Evolutionary conservation across 176 grass and related monocot genomes (phyloP).

Genomic region (Dendrocalamus sinicus): DNA sequence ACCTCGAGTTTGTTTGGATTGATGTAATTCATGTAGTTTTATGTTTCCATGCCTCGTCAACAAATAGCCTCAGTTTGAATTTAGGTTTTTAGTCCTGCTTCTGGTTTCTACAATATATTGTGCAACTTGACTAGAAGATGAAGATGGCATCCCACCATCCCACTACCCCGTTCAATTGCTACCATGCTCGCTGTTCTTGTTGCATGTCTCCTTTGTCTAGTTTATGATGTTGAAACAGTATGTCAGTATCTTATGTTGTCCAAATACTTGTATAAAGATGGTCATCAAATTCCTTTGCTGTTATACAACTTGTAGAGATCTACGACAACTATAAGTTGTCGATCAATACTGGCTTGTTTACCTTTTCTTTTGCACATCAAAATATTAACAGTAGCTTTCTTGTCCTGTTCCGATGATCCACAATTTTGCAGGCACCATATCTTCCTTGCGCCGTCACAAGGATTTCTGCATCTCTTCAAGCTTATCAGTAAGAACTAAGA

Average conservation of each 20-base stretch:
- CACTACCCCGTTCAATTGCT: neutral
- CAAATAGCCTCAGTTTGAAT: neutral
- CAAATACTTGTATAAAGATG: neutral
- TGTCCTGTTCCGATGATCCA: neutral
- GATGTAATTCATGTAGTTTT: neutral
- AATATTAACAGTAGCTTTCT: neutral
- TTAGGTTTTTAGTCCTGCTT: neutral
- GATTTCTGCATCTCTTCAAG: constrained; percentile 42
- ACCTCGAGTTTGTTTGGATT: neutral
- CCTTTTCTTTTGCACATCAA: too few species aligned
- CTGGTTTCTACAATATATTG: neutral
- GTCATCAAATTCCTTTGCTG: neutral
- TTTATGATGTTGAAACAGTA: too few species aligned
- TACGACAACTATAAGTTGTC: constrained; percentile 5
- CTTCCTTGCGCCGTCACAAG: constrained; percentile 37
- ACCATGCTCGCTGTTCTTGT: neutral
- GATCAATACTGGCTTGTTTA: neutral
- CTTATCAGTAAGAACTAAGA: constrained; percentile 45
- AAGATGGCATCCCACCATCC: too few species aligned
- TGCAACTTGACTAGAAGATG: neutral
- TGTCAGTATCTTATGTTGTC: too few species aligned
- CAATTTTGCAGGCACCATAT: constrained; percentile 45
- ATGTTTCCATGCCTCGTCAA: too few species aligned
- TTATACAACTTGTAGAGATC: neutral
- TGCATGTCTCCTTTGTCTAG: too few species aligned